A percentile compares a stretch with the other conserved stretches of the same genome.
Conservation (phyloP, 352 stramenopile species). For the Pythium myriotylum region DNA sequence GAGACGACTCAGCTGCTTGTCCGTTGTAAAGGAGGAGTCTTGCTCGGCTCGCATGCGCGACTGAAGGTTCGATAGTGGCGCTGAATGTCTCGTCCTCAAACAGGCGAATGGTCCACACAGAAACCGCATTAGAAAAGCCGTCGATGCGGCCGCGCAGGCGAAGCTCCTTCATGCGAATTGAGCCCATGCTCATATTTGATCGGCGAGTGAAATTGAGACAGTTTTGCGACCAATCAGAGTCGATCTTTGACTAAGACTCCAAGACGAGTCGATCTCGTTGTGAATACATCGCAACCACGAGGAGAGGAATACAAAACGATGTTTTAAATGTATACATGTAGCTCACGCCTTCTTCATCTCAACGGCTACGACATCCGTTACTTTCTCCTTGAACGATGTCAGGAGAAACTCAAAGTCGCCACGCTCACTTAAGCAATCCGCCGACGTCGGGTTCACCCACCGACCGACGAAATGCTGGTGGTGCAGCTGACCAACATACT, state of each 20-base stretch:
- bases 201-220: too few species aligned
- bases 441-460: background rate
- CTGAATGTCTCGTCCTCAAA: constrained; percentile 13
- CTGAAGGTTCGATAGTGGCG: background rate
- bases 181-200: too few species aligned
- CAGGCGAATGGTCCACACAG: background rate
- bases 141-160: constrained; percentile 2
- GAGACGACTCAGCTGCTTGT: background rate
- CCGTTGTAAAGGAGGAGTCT: constrained; percentile 9
- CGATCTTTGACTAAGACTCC: too few species aligned
- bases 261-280: too few species aligned
- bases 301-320: too few species aligned
- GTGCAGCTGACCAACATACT: constrained; percentile 7
- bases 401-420: constrained; percentile 8
- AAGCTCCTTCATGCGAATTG: background rate
- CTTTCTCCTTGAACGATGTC: constrained; percentile 1
- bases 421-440: background rate
- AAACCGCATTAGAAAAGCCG: background rate
- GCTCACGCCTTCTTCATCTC: background rate
- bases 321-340: too few species aligned
- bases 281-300: too few species aligned
- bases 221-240: too few species aligned
- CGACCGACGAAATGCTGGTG: constrained; percentile 2
- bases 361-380: background rate
- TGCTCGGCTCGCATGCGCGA: background rate